These are phyloP conservation scores for Hypholoma fasciculare DNA, from an alignment of 768 basidiomycete species.

Conservation along the genomic window DNA sequence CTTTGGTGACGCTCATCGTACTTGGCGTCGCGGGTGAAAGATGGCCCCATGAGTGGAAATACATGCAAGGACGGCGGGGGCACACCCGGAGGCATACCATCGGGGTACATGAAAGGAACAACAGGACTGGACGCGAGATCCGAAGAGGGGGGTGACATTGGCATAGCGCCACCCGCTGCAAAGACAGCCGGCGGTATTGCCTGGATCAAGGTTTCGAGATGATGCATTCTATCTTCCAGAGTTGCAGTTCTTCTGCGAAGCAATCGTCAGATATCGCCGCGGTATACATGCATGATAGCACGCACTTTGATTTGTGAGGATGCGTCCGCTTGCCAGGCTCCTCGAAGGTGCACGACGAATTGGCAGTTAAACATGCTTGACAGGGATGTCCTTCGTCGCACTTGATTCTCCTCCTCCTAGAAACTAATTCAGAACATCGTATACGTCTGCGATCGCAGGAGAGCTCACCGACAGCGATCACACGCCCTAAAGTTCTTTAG, in stretches of 20 bases:
- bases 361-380: conserved; percentile 83
- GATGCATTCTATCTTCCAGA: conserved; percentile 87
- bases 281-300: conserved; percentile 9
- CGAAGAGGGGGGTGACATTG: conserved; percentile 25
- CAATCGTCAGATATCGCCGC: background rate
- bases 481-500: conserved; percentile 59
- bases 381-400: conserved; percentile 91
- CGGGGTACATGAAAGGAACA: conserved; percentile 42
- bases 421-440: conserved; percentile 6
- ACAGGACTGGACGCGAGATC: conserved; percentile 32
- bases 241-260: conserved; percentile 69
- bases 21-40: conserved; percentile 57
- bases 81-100: conserved; percentile 50
- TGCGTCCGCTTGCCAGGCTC: conserved; percentile 85
- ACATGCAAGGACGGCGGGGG: conserved; percentile 79
- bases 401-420: conserved; percentile 78
- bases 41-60: conserved; percentile 80
- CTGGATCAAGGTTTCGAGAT: conserved; percentile 81
- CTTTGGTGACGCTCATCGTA: conserved; percentile 46
- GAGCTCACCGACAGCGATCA: conserved; percentile 84
- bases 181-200: conserved; percentile 84
- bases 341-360: conserved; percentile 82
- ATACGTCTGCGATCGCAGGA: conserved; percentile 9
- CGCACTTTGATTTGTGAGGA: conserved; percentile 87
- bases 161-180: conserved; percentile 50